Evolutionary conservation across 2,329 filamentous ascomycete species (phyloP).

Genomic region (Beauveria rudraprayagi): DNA sequence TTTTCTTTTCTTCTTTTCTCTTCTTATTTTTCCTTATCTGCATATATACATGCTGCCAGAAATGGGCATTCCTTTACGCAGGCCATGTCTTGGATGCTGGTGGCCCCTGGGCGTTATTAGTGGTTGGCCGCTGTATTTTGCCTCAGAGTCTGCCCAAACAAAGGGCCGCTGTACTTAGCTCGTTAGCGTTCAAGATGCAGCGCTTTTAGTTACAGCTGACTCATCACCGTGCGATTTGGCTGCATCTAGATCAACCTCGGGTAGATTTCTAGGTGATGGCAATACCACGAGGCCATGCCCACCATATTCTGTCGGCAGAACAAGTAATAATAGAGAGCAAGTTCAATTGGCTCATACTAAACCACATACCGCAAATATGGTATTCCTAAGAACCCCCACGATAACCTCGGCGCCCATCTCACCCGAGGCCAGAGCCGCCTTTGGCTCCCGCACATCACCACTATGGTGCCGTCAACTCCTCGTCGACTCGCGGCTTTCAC

Average conservation of each 20-base stretch:
- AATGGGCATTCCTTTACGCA: too few relatives aligned
- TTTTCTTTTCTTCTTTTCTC: too few relatives aligned
- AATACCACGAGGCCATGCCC: background rate
- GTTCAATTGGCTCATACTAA: too few relatives aligned
- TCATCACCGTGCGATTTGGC: background rate
- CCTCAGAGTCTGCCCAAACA: background rate
- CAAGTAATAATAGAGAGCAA: background rate
- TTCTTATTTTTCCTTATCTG: too few relatives aligned
- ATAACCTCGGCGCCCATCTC: background rate
- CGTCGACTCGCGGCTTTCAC: background rate
- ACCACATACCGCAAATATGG: background rate
- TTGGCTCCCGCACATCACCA: background rate
- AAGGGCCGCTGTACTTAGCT: background rate
- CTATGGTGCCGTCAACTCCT: constrained; percentile 8
- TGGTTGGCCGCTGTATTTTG: background rate
- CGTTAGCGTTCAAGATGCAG: background rate
- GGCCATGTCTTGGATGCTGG: too few relatives aligned
- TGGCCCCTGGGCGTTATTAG: background rate
- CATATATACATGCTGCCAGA: too few relatives aligned
- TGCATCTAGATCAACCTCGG: background rate
- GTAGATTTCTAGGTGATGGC: background rate
- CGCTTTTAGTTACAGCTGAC: background rate
- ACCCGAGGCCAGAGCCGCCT: background rate
- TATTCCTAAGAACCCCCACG: background rate
- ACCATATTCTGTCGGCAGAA: background rate